Evolutionary conservation across 352 stramenopile species (phyloP).

Genomic region (Phytophthora fragariaefolia): DNA sequence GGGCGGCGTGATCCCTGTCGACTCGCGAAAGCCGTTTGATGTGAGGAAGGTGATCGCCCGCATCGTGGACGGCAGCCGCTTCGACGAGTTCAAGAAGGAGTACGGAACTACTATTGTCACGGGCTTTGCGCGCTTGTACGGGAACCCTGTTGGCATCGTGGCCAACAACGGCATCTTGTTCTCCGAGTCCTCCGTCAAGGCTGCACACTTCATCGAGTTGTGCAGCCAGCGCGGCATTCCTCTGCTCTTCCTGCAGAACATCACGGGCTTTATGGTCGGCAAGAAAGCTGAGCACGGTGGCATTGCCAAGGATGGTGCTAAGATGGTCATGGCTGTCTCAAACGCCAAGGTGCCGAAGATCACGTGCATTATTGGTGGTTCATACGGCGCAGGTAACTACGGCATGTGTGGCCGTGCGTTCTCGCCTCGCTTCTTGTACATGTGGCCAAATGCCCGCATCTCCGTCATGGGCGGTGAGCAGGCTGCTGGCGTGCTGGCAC

Average conservation of each 20-base stretch:
- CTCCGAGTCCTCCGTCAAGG: constrained; percentile 93
- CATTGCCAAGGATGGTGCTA: constrained; percentile 97
- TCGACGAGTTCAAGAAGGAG: constrained; percentile 98
- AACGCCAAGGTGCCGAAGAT: constrained; percentile 97
- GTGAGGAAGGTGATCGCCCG: constrained; percentile 96
- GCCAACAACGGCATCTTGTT: constrained; percentile 99
- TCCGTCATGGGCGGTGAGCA: constrained; percentile 98
- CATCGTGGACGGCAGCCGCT: constrained; percentile 96
- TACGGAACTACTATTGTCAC: constrained; percentile 98
- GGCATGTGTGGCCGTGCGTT: constrained; percentile 98
- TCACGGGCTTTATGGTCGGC: constrained; percentile 98
- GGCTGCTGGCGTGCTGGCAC: constrained; percentile 95
- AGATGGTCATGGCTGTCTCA: constrained; percentile 96
- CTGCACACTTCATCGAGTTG: constrained; percentile 97
- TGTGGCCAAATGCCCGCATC: constrained; percentile 98
- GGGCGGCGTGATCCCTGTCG: constrained; percentile 93
- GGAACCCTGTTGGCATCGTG: constrained; percentile 96
- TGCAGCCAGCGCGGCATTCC: constrained; percentile 96
- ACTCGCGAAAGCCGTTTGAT: constrained; percentile 96
- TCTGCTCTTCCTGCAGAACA: constrained; percentile 99
- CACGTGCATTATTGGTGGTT: constrained; percentile 97
- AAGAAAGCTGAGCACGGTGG: constrained; percentile 97
- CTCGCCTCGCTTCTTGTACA: constrained; percentile 97
- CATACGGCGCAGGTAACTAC: constrained; percentile 97
- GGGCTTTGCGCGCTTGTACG: constrained; percentile 96